phyloP scores from a whole-genome alignment of 805 yeast genomes.

The Metschnikowia noctiluminum region DNA sequence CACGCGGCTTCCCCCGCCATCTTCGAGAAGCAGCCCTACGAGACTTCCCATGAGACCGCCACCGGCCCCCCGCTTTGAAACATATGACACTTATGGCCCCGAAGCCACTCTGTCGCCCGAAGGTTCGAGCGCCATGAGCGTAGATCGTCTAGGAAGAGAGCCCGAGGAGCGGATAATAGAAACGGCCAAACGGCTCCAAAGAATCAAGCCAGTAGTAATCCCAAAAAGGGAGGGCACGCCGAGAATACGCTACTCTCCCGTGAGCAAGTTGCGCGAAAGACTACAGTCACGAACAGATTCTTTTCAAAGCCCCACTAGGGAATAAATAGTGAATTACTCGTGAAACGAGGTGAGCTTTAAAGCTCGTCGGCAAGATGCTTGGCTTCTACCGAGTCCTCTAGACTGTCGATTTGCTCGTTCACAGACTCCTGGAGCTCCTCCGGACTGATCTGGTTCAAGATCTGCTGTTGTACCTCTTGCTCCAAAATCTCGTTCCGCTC shows the following conservation, averaged over 20 bases:
- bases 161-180: slow-evolving; percentile 19
- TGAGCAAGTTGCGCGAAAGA: slow-evolving; percentile 27
- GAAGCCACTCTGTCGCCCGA: slow-evolving; percentile 12
- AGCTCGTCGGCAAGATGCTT: slow-evolving; percentile 9
- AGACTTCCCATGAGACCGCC: slow-evolving; percentile 8
- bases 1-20: slow-evolving; percentile 3
- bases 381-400: slow-evolving; percentile 12
- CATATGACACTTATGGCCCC: neutral
- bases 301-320: neutral
- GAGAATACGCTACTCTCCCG: slow-evolving; percentile 31
- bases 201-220: slow-evolving; percentile 35
- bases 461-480: slow-evolving; percentile 6
- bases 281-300: slow-evolving; percentile 7
- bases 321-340: neutral
- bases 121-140: neutral
- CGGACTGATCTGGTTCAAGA: slow-evolving; percentile 14
- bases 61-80: slow-evolving; percentile 11
- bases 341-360: neutral
- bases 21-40: neutral
- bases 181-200: slow-evolving; percentile 32
- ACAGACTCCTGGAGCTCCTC: slow-evolving; percentile 18
- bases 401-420: slow-evolving; percentile 23
- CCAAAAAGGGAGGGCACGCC: slow-evolving; percentile 28
- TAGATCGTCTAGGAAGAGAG: neutral
- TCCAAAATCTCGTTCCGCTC: slow-evolving; percentile 7